A percentile compares a stretch with the other conserved stretches of the same genome.
phyloP scores from a whole-genome alignment of 2,329 filamentous ascomycete genomes.

The Phoma herbarum region DNA sequence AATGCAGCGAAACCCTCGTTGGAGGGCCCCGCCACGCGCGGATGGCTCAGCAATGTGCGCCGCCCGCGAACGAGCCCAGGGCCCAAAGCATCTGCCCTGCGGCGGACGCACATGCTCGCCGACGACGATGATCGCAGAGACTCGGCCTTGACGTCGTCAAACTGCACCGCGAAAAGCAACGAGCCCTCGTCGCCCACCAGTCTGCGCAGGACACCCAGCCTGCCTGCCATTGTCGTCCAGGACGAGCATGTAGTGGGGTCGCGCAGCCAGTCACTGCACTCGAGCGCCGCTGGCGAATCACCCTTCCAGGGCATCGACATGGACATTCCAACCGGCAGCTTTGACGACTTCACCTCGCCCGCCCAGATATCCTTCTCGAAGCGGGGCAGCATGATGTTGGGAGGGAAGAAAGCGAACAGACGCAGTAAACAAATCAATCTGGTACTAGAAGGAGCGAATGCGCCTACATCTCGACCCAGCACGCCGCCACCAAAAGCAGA shows the following conservation, averaged over 20 bases:
- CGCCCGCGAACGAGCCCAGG: constrained; percentile 50
- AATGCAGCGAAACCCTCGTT: constrained; percentile 27
- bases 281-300: constrained; percentile 20
- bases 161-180: constrained; percentile 43
- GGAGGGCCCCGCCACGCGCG: constrained; percentile 40
- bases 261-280: constrained; percentile 23
- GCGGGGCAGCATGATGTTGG: constrained; percentile 67
- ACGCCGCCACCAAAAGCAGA: constrained; percentile 10
- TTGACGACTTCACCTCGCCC: constrained; percentile 62
- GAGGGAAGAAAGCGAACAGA: constrained; percentile 59
- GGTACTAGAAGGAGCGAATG: constrained; percentile 31
- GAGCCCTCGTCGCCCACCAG: constrained; percentile 43
- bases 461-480: constrained; percentile 24
- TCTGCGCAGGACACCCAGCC: constrained; percentile 51
- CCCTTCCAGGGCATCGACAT: constrained; percentile 61
- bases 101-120: constrained; percentile 37
- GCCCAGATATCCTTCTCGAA: constrained; percentile 67
- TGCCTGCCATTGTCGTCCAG: constrained; percentile 57
- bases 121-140: constrained; percentile 51
- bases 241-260: constrained; percentile 43
- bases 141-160: constrained; percentile 52
- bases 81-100: constrained; percentile 44
- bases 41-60: constrained; percentile 50
- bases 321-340: constrained; percentile 63
- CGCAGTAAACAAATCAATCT: constrained; percentile 44